Conservation (phyloP, 257 asterid genomes). For the Verbena officinalis region DNA sequence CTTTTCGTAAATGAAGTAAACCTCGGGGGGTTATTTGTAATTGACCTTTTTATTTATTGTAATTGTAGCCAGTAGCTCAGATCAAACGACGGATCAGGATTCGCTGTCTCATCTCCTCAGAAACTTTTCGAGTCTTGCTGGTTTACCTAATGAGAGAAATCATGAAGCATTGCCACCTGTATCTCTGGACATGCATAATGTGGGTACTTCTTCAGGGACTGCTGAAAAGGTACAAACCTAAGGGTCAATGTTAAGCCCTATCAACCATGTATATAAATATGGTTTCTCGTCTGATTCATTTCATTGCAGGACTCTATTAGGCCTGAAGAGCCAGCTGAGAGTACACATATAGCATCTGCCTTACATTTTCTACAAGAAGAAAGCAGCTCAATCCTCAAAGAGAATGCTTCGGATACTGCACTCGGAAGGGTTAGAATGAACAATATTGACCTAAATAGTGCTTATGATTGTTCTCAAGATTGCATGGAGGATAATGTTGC, state of each 20-base stretch:
- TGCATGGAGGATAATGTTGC: conserved; percentile 45
- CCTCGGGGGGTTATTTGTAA: too few relatives aligned
- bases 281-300: conserved; percentile 17
- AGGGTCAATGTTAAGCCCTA: not conserved
- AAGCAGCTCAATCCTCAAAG: conserved; percentile 38
- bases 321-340: conserved; percentile 17
- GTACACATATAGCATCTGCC: conserved; percentile 39
- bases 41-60: too few relatives aligned
- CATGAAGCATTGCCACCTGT: conserved; percentile 22
- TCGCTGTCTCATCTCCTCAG: conserved; percentile 32
- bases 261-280: not conserved
- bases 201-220: conserved; percentile 25
- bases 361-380: conserved; percentile 37
- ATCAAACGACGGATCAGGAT: conserved; percentile 36
- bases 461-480: conserved; percentile 85
- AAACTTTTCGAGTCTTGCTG: conserved; percentile 34
- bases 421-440: conserved; percentile 47
- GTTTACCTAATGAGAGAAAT: conserved; percentile 25
- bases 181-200: conserved; percentile 32
- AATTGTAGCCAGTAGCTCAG: conserved; percentile 38
- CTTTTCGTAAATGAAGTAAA: too few relatives aligned
- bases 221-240: conserved; percentile 20
- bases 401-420: conserved; percentile 38
- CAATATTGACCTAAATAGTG: conserved; percentile 76
- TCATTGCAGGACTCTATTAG: conserved; percentile 30